A percentile compares a stretch with the other conserved stretches of the same genome.
Conservation (phyloP, 352 stramenopile species). For the Hyaloperonospora brassicae region DNA sequence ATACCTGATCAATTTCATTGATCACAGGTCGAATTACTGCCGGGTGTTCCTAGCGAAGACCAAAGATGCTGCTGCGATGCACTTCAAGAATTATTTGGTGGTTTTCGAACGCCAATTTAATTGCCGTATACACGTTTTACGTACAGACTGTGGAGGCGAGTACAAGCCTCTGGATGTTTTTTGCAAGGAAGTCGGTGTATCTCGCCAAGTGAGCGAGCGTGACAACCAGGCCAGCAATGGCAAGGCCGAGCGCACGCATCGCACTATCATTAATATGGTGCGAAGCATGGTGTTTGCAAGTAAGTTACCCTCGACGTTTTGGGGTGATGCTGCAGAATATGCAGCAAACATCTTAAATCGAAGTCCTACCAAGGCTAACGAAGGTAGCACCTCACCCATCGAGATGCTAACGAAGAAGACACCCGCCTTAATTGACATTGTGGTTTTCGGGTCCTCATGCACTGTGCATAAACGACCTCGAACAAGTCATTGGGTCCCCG, state of each 20-base stretch:
- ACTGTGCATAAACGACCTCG: too few species aligned
- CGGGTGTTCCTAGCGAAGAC: neutral
- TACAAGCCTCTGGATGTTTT: neutral
- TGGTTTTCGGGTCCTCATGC: too few species aligned
- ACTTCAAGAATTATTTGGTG: neutral
- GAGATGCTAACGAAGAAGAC: too few species aligned
- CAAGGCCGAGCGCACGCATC: neutral
- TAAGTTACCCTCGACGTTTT: too few species aligned
- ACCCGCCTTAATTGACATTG: too few species aligned
- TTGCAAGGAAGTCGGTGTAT: neutral
- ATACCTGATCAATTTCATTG: neutral
- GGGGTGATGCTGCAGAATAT: too few species aligned
- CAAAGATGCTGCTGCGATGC: neutral
- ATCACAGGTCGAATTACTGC: neutral
- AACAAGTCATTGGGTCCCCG: too few species aligned
- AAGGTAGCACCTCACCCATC: too few species aligned
- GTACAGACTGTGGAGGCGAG: neutral
- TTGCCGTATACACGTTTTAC: neutral
- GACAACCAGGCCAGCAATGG: neutral
- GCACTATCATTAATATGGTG: conserved; percentile 17
- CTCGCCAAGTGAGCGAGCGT: neutral
- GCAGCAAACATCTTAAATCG: too few species aligned
- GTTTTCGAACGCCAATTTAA: neutral
- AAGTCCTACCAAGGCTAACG: too few species aligned
- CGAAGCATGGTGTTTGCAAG: too few species aligned